Base-by-base conservation (phyloP, 352 stramenopile genomes). In the Phytophthora rubi region DNA sequence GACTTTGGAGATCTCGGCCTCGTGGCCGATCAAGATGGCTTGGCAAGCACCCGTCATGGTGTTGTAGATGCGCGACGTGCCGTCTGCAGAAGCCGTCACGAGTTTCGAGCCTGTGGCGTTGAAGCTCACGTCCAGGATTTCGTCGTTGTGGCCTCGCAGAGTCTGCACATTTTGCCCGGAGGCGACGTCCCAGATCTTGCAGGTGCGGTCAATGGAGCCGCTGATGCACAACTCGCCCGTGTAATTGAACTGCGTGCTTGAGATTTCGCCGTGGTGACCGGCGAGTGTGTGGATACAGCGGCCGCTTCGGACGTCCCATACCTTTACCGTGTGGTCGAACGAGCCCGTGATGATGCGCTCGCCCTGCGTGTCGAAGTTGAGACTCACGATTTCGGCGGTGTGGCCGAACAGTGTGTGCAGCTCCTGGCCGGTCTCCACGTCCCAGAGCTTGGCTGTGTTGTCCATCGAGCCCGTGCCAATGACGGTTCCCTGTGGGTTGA, bases 261-360 rank as follows among this genome's bases (percentile, higher is more conserved):
- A 98, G 64, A 99, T 98, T 73, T 98, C 95, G n/a, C 95, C 94
- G 64, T 98, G 88, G 75, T 99, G 96, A 12, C 96, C 96, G 8
- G 80, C 87, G 0, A 99, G 77, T 13, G 93, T 98, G 74, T 98
- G 92, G 54, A 98, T 97, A 73, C 91, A 98, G 33, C 87, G 76
- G 4, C 89, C 89, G 59, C 84, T 94, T 48, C 82, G 83, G 23
- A 95, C 89, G 49, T 96, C 87, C 90, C 88, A 97, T 42, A 95
- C 82, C 76, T 98, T 98, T 23, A 98, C 92, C 6, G 94, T 98
- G 70, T 98, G 90, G 58, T 99, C 96, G 75, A 98, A 99, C 12
- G 89, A 98, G 16, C 94, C 95, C 2, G 94, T 98, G 73, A 98
- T 98, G 69, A 98, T 97, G 6, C 89, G 78, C 60, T 97, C 85